A percentile compares a stretch with the other conserved stretches of the same genome.
These are phyloP conservation scores for Fusarium pseudocircinatum DNA, from an alignment of 2,329 filamentous ascomycete genomes.

Conservation along the genomic window DNA sequence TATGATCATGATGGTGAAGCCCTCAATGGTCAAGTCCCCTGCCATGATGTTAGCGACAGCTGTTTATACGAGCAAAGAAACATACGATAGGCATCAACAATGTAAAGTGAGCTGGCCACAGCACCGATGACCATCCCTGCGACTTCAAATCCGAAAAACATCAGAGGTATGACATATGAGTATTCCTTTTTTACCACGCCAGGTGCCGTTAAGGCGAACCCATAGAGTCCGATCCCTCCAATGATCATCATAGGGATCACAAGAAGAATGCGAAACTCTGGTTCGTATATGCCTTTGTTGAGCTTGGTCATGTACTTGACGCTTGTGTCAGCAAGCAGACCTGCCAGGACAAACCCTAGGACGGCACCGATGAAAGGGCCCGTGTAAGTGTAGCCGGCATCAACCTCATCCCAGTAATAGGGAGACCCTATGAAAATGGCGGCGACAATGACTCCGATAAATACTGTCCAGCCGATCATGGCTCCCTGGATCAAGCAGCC, in stretches of 20 bases:
- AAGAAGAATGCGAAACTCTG: constrained; percentile 87
- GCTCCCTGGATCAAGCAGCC: constrained; percentile 82
- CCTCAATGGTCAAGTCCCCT: constrained; percentile 85
- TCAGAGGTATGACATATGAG: constrained; percentile 77
- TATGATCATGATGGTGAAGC: constrained; percentile 87
- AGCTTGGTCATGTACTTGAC: constrained; percentile 74
- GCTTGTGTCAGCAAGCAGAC: constrained; percentile 76
- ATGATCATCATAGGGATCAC: constrained; percentile 84
- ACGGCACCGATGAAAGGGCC: constrained; percentile 87
- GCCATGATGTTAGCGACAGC: neutral
- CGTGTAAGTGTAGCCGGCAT: constrained; percentile 87
- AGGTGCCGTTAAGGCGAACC: constrained; percentile 79
- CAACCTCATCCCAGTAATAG: constrained; percentile 81
- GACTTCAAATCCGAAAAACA: constrained; percentile 86
- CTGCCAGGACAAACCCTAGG: constrained; percentile 79
- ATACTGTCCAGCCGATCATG: constrained; percentile 95
- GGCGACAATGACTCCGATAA: constrained; percentile 86
- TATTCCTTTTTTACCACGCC: constrained; percentile 66
- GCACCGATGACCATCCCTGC: constrained; percentile 93
- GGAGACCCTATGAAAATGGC: constrained; percentile 83
- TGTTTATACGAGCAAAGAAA: constrained; percentile 30
- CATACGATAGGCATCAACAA: constrained; percentile 90
- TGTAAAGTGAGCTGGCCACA: constrained; percentile 85
- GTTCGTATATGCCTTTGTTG: constrained; percentile 88
- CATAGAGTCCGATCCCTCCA: constrained; percentile 81